Evolutionary conservation across 1,139 yeast genomes (phyloP), one percentile per base, ranked within the genome.

Genomic region (Candida tropicalis): DNA sequence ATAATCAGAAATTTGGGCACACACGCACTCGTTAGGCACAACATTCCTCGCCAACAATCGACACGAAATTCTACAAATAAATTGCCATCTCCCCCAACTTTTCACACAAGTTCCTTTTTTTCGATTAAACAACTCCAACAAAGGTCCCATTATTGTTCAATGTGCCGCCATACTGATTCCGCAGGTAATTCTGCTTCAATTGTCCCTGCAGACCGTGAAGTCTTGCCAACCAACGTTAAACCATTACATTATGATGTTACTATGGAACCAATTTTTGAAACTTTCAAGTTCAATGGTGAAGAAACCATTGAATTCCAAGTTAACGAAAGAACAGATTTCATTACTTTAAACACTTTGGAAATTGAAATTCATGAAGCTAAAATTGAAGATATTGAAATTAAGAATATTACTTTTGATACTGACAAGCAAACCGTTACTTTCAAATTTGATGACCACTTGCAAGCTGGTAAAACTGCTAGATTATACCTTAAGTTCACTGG

Each of bases 231-330:
- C 36, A 79, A 83, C 55, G 89, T 87, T 51, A 81, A 75, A 50
- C 95, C 96, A 37, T 57, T 73, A 48, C 87, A 85, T 63, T 88
- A 88, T 62, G 78, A 79, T 51, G 66, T 88, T 51, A 75, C 80
- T 35, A 70, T 89, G 54, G 93, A 87, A 57, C 96, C 96, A 31
- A 73, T 81, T 55, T 81, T 88, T 54, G 76, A 75, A 44, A 79
- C 80, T 39, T 87, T 85, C 74, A 84, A 81, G 49, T 89, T 82
- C 58, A 69, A 73, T 38, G 96, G 96, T 53, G 65, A 66, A 29
- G 86, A 82, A 46, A 73, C 73, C 46, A 83, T 88, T 56, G 84
- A 82, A 41, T 71, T 88, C 53, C 73, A 75, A 37, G 89, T 87
- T 40, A 68, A 74, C 41, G 84, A 84, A 52, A 57, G 68, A 36